Evolutionary conservation across 225 moss, liverwort and hornwort species (phyloP).

Genomic region (Polytrichum commune): DNA sequence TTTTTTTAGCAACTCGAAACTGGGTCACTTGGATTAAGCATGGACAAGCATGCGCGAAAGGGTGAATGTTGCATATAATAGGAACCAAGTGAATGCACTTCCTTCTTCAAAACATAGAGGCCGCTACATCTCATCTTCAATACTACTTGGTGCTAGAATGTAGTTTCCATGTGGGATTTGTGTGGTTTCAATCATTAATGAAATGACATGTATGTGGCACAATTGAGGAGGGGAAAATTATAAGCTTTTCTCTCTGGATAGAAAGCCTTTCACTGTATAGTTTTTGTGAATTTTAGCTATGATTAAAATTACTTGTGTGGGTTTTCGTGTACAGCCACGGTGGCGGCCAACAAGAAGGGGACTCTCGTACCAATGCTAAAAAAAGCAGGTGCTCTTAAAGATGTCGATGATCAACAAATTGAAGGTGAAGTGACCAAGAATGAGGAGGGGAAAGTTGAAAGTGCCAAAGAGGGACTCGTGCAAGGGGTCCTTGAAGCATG

Average conservation of each 20-base stretch:
- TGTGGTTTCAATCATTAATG: no score
- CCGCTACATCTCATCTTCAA: no score
- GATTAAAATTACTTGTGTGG: neutral
- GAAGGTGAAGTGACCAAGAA: constrained; percentile 4
- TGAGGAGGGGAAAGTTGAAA: constrained; percentile 9
- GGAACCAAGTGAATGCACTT: no score
- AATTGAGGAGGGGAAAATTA: no score
- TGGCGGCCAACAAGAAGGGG: constrained; percentile 47
- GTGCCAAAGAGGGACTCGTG: neutral
- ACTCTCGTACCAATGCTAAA: constrained; percentile 39
- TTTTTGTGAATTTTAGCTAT: neutral
- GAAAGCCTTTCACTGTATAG: neutral
- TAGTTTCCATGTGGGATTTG: no score
- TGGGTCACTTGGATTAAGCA: no score
- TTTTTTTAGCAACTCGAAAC: no score
- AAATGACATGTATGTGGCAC: no score
- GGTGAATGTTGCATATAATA: no score
- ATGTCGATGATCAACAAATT: neutral
- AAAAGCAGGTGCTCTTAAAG: constrained; percentile 38
- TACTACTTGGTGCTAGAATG: no score
- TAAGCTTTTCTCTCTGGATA: neutral
- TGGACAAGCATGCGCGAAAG: no score
- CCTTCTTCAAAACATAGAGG: no score
- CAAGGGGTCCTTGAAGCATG: neutral
- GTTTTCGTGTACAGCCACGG: constrained; percentile 19